Base-by-base conservation (phyloP, 2,329 filamentous ascomycete genomes). In the Phoma sp. region DNA sequence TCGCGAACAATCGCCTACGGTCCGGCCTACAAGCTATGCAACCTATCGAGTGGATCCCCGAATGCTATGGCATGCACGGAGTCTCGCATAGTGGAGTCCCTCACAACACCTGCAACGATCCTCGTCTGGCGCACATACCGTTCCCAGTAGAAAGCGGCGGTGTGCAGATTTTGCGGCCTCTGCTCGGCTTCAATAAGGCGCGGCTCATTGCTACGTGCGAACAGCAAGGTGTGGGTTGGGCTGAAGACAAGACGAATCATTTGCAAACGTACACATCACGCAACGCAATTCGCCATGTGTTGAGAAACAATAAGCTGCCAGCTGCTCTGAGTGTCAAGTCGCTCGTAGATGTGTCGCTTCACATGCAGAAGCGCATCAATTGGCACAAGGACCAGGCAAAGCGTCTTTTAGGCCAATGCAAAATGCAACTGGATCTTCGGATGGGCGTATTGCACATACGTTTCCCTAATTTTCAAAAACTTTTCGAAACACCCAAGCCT, bases 191-290 rank as follows among this genome's bases (percentile, higher is more conserved):
- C 67, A 78, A 82, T 55, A 96, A 98, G 76, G 81, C 85, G 43
- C 80, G 87, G 29, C 80, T 97, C n/a, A 81, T 88, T 36, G 84
- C 86, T 1, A 92, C 91, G 0, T 97, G 93, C 67, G 74, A 87
- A 56, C 79, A 83, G n/a, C 83, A 87, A 60, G 75, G 80, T 0
- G 77, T 96, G 9, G 76, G 78, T 0, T 98, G 91, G 89, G 90
- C 92, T 59, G 91, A 95, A 70, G 95, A 99, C 71, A 77, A 80
- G 34, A 97, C 93, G 1, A 99, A 99, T 68, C 74, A 80, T 14
- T 89, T 97, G 65, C 82, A 80, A 7, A 92, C 87, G 0, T 76
- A 96, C 53, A 96, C 95, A 0, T 76, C 82, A 37, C 85, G 95
- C 30, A 99, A 99, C 67, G 87, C 93, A 0, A 80, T 97, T 30